Conservation (phyloP, 2,329 filamentous ascomycete species). For the Fusarium denticulatum region DNA sequence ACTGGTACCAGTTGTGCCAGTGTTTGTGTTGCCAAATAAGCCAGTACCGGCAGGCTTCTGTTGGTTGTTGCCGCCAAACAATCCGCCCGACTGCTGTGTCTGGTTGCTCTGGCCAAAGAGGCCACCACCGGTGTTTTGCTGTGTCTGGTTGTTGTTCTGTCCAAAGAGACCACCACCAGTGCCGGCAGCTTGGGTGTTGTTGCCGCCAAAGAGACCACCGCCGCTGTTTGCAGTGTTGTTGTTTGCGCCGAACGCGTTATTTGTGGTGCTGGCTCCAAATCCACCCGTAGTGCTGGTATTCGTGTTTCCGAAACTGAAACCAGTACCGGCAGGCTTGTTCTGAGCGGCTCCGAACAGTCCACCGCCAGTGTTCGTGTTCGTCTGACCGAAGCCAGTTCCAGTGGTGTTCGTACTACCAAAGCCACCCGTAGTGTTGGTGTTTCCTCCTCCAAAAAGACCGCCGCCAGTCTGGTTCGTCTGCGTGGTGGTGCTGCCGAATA, state of each 20-base stretch:
- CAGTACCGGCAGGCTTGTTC: constrained; percentile 49
- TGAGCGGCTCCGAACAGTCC: constrained; percentile 57
- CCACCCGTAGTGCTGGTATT: constrained; percentile 40
- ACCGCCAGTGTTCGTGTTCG: constrained; percentile 44
- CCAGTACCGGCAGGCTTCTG: constrained; percentile 50
- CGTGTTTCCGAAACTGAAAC: constrained; percentile 57
- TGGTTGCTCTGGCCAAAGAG: constrained; percentile 52
- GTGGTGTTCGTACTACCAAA: constrained; percentile 35
- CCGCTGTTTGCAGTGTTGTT: constrained; percentile 44
- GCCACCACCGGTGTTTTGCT: constrained; percentile 40
- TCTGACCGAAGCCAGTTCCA: constrained; percentile 52
- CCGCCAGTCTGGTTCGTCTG: constrained; percentile 40
- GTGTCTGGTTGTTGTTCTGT: constrained; percentile 45
- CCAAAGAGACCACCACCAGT: constrained; percentile 56
- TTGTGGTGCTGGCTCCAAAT: constrained; percentile 42
- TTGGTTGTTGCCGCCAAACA: constrained; percentile 59
- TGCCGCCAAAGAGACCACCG: constrained; percentile 58
- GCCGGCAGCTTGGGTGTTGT: constrained; percentile 50
- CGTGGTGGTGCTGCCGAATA: constrained; percentile 51
- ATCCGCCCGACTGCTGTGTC: constrained; percentile 49
- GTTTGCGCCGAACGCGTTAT: constrained; percentile 43
- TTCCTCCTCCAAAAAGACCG: constrained; percentile 42
- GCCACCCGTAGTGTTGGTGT: constrained; percentile 29
- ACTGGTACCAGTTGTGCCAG: constrained; percentile 11
- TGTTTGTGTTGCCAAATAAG: constrained; percentile 41